Base-by-base conservation (phyloP, 345 rosid species). In the Sisymbrium altissimum region DNA sequence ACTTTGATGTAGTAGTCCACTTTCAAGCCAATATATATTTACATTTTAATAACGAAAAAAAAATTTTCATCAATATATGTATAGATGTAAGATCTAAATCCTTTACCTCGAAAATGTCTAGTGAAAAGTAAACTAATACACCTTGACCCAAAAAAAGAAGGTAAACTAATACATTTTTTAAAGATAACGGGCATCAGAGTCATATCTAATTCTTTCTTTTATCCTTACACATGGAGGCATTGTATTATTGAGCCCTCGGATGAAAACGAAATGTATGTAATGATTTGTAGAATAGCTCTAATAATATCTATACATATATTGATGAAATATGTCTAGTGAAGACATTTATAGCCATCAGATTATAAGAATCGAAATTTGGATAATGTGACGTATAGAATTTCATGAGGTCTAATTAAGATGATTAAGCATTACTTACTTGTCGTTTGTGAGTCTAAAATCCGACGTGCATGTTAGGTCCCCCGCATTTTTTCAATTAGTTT, bases 381-480 rank as follows among this genome's bases (percentile, higher is more conserved):
- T 48, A 74, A 21, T 57, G 40, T 57, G 72, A 66, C 66, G 66
- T 66, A 65, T 0, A 5, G 48, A 57, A 57, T 73, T 17, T 46
- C 17, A 74, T 36, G 32, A 48, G 66, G 11, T 38, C 17, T 59
- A 50, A 49, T 63, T 18, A 5, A 48, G 4, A 68, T 33, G 35
- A 44, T 33, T 4, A 75, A 50, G 43, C 41, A 19, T 35, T n/a
- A 50, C 55, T 35, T n/a, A 50, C 55, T 25, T 61, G 70, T 75
- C 70, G 69, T 44, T 68, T 52, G 23, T 68, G 17, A 75, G 56
- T 40, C 79, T 68, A 52, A 62, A 61, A 30, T 62, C 64, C 74
- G 64, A 76, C 74, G 59, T 62, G 33, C 70, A 44, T 62, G 80
- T 70, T 76, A 70, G 75, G 80, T 64, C 71, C 66, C 65, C 76